A percentile compares a stretch with the other conserved stretches of the same genome.
phyloP scores from a whole-genome alignment of 2,329 filamentous ascomycete species.

The Bipolaris cookei region DNA sequence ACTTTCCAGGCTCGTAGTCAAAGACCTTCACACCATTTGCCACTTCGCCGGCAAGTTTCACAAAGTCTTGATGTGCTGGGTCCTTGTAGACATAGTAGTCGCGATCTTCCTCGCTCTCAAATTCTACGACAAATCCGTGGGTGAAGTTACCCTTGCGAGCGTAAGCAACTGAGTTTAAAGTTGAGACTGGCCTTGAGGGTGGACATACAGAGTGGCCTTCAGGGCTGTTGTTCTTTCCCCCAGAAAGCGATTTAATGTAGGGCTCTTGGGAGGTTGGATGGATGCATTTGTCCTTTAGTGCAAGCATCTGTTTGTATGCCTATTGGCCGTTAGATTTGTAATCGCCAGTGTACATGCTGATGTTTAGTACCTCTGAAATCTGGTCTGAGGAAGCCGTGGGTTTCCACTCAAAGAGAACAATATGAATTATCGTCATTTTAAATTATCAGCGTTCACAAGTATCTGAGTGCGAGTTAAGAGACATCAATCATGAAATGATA shows the following conservation, averaged over 20 bases:
- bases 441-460: background rate
- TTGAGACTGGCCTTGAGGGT: background rate
- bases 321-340: slow-evolving; percentile 38
- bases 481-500: background rate
- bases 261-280: slow-evolving; percentile 64
- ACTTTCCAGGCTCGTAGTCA: slow-evolving; percentile 64
- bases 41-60: slow-evolving; percentile 57
- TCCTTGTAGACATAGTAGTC: slow-evolving; percentile 73
- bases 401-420: slow-evolving; percentile 73
- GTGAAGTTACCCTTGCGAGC: slow-evolving; percentile 63
- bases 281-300: slow-evolving; percentile 64
- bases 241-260: slow-evolving; percentile 65
- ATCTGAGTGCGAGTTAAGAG: background rate
- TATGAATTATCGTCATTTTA: slow-evolving; percentile 68
- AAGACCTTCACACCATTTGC: slow-evolving; percentile 64
- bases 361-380: slow-evolving; percentile 59
- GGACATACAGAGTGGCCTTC: slow-evolving; percentile 60
- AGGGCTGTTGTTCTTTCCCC: slow-evolving; percentile 66
- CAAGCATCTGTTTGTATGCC: slow-evolving; percentile 64
- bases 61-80: slow-evolving; percentile 67
- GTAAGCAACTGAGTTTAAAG: background rate
- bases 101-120: slow-evolving; percentile 67
- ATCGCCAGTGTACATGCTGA: background rate
- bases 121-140: slow-evolving; percentile 73
- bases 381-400: slow-evolving; percentile 55